Evolutionary conservation across 306 rosid genomes (phyloP).

Genomic region (Gastrolobium villosum): DNA sequence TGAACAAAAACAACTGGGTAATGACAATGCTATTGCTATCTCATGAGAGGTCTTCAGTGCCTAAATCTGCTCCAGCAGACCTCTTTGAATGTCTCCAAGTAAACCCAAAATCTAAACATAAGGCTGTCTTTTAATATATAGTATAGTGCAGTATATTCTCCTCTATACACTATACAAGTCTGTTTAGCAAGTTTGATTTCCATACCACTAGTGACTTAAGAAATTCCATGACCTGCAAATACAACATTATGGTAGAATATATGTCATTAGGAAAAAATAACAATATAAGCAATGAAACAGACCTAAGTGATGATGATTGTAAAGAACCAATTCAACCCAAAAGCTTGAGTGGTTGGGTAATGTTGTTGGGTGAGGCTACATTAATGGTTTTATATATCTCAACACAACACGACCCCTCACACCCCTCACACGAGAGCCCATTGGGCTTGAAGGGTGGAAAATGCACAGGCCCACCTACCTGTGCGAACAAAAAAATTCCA

Average conservation of each 20-base stretch:
- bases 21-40: constrained; percentile 39
- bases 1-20: constrained; percentile 52
- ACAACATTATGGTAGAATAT: neutral
- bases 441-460: too few species aligned
- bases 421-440: too few species aligned
- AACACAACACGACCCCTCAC: too few species aligned
- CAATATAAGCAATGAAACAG: neutral
- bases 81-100: constrained; percentile 51
- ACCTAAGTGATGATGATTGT: neutral
- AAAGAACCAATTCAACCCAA: too few species aligned
- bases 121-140: constrained; percentile 48
- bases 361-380: too few species aligned
- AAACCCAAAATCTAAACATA: constrained; percentile 13
- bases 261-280: neutral
- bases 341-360: too few species aligned
- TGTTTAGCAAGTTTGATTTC: constrained; percentile 73
- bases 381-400: too few species aligned
- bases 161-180: constrained; percentile 56
- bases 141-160: constrained; percentile 56
- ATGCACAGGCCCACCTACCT: too few species aligned
- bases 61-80: constrained; percentile 55
- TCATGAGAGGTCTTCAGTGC: constrained; percentile 50
- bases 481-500: too few species aligned
- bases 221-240: constrained; percentile 87
- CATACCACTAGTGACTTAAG: constrained; percentile 77